Evolutionary conservation across 23 red algal genomes (phyloP), one percentile per base, ranked within the genome.

Genomic region (Gracilaria caudata): DNA sequence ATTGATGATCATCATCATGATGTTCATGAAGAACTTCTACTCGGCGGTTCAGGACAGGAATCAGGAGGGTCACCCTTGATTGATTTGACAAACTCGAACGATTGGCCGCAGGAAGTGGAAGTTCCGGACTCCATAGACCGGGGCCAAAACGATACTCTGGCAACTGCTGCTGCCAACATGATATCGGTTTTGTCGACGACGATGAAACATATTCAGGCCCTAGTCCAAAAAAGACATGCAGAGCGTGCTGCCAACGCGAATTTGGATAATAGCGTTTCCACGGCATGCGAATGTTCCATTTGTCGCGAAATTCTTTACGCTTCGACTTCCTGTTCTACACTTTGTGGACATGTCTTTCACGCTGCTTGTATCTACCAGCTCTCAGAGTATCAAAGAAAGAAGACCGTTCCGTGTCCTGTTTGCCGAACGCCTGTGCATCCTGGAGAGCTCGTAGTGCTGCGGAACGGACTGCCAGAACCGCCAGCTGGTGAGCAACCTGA

Each of bases 301-400:
- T 75, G 70, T 47, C 70, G 39, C 19, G 70, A 75, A 26, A 1
- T 24, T 8, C 70, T 75, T 11, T 75, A 46, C 29, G 37, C 40
- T 75, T 46, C 37, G 3, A 10, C 10, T 13, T 43, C 70, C 49
- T 75, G 70, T 29, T 20, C 70, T 9, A 75, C 70, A 11, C 34
- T 75, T 32, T 75, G 70, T 29, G 70, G 70, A 46, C 70, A 75
- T 75, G 43, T 75, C 39, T 47, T 75, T 49, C 70, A 75, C 43
- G 19, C 33, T 47, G 70, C 70, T 26, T 75, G 70, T 47, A 47
- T 75, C 7, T 40, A 75, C 21, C 37, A 75, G 21, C 43, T 75
- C 4, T 5, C 19, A 28, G 39, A 75, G 37, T 75, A 49, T 75
- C 20, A 36, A 3, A 21, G 39, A 4, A 7, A n/a, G 16, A 75